Base-by-base conservation (phyloP, 805 yeast species). In the Pichia manshurica region DNA sequence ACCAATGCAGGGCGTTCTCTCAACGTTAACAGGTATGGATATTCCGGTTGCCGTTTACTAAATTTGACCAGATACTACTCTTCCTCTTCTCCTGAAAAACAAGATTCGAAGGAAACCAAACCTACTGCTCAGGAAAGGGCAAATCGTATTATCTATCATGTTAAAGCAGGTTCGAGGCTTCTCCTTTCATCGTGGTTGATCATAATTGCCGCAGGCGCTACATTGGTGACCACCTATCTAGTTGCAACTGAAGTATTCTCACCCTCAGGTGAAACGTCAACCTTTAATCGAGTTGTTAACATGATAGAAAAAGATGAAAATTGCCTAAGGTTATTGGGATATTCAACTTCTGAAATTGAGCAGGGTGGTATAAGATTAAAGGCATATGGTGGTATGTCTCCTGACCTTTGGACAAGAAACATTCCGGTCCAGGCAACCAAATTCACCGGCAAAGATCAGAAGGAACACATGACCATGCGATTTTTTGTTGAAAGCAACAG, bases 191-290 rank as follows among this genome's bases (percentile, higher is more conserved):
- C 87, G 0, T 62, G 77, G 3, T 59, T 85, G 28, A 87, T 86
- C 0, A 56, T 83, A 9, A 87, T 84, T 3, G 89, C 89, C 2
- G 61, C 80, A 2, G 88, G 85, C 15, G 69, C 85, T 8, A 79
- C 91, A 0, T 75, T 81, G 40, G 64, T 82, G 49, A 78, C 89
- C 19, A 71, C 87, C 8, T 90, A 87, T 63, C 73, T 87, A 52
- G 77, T 89, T 20, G 75, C 84, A n/a, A 73, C 83, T 10, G 96
- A 90, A 62, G 68, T 90, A 29, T 79, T 87, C 54, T 76, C 90
- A 42, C 96, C 97, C 9, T 83, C 95, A 1, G 95, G 96, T 21
- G 96, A 90, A 61, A 90, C 96, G 0, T 85, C 84, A 54, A 79
- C 95, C 2, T 90, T 90, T 71, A 89, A 90, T 67, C 78, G 87